These are phyloP conservation scores for Phytophthora pinifolia DNA, from an alignment of 352 stramenopile genomes.

Conservation along the genomic window DNA sequence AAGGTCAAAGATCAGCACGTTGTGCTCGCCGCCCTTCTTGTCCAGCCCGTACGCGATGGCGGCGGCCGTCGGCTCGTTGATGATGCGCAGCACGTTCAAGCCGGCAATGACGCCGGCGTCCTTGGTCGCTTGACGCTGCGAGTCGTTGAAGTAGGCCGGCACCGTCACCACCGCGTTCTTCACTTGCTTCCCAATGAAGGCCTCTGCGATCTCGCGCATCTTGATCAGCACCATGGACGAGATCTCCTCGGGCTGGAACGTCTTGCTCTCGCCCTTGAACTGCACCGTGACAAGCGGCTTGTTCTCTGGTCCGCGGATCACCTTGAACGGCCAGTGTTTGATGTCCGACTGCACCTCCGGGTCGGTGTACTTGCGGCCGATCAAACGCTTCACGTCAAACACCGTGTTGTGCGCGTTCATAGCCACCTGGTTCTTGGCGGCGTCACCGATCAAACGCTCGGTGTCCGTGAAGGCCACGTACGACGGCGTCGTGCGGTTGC, in stretches of 20 bases:
- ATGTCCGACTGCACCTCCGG: slow-evolving; percentile 83
- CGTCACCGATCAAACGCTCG: slow-evolving; percentile 94
- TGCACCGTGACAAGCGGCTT: slow-evolving; percentile 75
- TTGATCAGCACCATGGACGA: slow-evolving; percentile 80
- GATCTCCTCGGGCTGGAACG: slow-evolving; percentile 83
- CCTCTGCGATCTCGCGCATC: slow-evolving; percentile 69
- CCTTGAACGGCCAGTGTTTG: slow-evolving; percentile 73
- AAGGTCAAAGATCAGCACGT: slow-evolving; percentile 97
- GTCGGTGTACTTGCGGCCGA: slow-evolving; percentile 94
- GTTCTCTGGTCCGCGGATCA: slow-evolving; percentile 56
- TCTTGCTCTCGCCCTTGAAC: slow-evolving; percentile 71
- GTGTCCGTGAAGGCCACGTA: slow-evolving; percentile 96
- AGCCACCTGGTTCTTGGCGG: slow-evolving; percentile 92
- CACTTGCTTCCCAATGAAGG: slow-evolving; percentile 64
- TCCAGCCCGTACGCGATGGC: slow-evolving; percentile 92
- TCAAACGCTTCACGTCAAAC: slow-evolving; percentile 97
- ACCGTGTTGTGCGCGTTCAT: slow-evolving; percentile 96
- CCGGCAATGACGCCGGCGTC: slow-evolving; percentile 90
- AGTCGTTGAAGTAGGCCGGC: slow-evolving; percentile 97
- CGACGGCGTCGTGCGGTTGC: slow-evolving; percentile 94
- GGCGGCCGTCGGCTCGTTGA: slow-evolving; percentile 96
- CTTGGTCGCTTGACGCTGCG: slow-evolving; percentile 94
- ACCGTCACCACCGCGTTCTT: slow-evolving; percentile 93
- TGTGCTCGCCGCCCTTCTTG: slow-evolving; percentile 93
- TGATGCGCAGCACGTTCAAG: slow-evolving; percentile 94